Conservation (phyloP, 2,329 filamentous ascomycete species). For the Exophiala aquamarina region DNA sequence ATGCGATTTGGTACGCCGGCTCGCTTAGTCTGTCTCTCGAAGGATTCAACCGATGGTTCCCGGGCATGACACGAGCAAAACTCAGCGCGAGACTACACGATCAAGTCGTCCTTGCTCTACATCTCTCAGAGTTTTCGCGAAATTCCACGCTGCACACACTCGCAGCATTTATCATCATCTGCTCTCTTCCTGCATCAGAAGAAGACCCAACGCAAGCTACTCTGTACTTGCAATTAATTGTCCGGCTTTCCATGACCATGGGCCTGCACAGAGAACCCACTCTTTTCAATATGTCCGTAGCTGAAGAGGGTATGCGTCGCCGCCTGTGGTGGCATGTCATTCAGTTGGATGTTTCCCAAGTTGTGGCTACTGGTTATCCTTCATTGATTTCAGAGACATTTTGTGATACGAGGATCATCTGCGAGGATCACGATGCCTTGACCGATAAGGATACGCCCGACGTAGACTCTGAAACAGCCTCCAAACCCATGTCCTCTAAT, state of each 20-base stretch:
- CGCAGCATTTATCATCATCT: slow-evolving; percentile 48
- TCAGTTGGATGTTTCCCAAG: slow-evolving; percentile 57
- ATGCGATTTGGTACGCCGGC: slow-evolving; percentile 51
- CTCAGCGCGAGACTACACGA: slow-evolving; percentile 42
- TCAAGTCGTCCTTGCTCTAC: slow-evolving; percentile 44
- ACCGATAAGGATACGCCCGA: slow-evolving; percentile 41
- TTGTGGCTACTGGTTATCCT: slow-evolving; percentile 49
- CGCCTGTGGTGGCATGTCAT: slow-evolving; percentile 40
- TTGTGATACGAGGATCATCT: slow-evolving; percentile 48
- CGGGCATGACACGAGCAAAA: slow-evolving; percentile 30
- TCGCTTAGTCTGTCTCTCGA: slow-evolving; percentile 45
- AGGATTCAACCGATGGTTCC: slow-evolving; percentile 25
- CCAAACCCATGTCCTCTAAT: not conserved
- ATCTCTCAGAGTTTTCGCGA: slow-evolving; percentile 45
- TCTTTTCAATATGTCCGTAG: slow-evolving; percentile 49
- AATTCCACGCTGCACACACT: slow-evolving; percentile 47
- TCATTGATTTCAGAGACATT: slow-evolving; percentile 49
- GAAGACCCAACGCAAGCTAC: slow-evolving; percentile 51
- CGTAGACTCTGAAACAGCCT: slow-evolving; percentile 28
- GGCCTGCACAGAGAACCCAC: slow-evolving; percentile 46
- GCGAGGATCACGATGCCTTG: slow-evolving; percentile 48
- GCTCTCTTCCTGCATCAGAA: slow-evolving; percentile 47
- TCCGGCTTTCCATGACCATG: slow-evolving; percentile 39
- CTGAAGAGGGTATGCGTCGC: slow-evolving; percentile 40
- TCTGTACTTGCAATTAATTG: slow-evolving; percentile 47